phyloP scores from a whole-genome alignment of 2,329 filamentous ascomycete species.

The Raffaelea ambrosiae region DNA sequence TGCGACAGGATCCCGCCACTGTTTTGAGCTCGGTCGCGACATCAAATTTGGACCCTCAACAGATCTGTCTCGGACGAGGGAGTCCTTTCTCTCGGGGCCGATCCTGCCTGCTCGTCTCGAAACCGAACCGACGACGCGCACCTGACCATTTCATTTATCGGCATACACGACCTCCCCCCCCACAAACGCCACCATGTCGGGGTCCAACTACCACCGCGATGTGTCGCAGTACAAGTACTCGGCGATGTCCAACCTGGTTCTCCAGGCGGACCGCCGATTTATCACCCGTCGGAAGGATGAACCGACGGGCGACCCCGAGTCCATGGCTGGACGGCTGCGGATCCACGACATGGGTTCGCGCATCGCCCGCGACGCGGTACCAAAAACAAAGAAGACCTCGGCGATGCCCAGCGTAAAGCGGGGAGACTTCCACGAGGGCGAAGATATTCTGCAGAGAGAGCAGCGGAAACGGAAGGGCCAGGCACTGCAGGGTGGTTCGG shows the following conservation, averaged over 20 bases:
- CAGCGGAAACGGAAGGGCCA: constrained; percentile 82
- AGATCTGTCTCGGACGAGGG: neutral
- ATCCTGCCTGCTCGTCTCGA: no score
- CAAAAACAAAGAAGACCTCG: constrained; percentile 69
- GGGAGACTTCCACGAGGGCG: constrained; percentile 68
- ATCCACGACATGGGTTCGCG: constrained; percentile 91
- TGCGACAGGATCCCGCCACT: no score
- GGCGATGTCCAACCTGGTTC: constrained; percentile 99
- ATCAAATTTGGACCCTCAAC: no score
- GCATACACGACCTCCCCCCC: neutral
- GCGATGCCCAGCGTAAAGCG: constrained; percentile 64
- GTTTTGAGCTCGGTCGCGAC: no score
- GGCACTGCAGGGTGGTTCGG: constrained; percentile 26
- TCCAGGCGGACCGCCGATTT: constrained; percentile 98
- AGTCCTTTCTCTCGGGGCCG: neutral
- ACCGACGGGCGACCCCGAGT: constrained; percentile 94
- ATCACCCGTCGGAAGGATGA: constrained; percentile 89
- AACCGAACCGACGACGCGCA: neutral
- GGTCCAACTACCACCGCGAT: constrained; percentile 58
- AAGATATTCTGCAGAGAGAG: constrained; percentile 74
- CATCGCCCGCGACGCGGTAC: constrained; percentile 68
- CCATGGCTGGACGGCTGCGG: constrained; percentile 85
- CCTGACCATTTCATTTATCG: neutral
- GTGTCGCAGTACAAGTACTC: constrained; percentile 98
- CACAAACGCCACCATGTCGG: constrained; percentile 47